Conservation (phyloP, 768 basidiomycete species). For the Boletus rubropictus region DNA sequence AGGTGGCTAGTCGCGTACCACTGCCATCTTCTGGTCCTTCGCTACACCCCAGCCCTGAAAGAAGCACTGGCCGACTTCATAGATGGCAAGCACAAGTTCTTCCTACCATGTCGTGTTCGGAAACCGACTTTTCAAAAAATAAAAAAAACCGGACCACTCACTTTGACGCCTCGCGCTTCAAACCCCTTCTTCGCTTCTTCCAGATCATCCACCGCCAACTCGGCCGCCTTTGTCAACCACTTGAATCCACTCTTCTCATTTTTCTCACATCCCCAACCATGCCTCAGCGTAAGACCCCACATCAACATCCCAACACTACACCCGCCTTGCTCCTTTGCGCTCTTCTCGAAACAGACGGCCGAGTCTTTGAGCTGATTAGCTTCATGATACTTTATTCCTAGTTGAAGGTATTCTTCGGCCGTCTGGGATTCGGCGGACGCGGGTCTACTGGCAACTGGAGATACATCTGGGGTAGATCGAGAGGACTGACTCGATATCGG, state of each 20-base stretch:
- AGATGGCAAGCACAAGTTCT: slow-evolving; percentile 83
- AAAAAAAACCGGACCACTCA: slow-evolving; percentile 19
- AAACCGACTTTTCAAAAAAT: not conserved
- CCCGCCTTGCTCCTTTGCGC: slow-evolving; percentile 68
- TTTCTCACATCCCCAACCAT: slow-evolving; percentile 84
- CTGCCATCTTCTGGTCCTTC: slow-evolving; percentile 87
- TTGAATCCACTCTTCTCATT: slow-evolving; percentile 75
- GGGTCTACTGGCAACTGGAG: slow-evolving; percentile 15
- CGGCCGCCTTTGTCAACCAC: slow-evolving; percentile 80
- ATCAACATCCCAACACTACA: slow-evolving; percentile 89
- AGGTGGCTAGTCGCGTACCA: slow-evolving; percentile 43
- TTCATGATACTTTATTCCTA: slow-evolving; percentile 76
- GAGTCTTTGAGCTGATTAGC: slow-evolving; percentile 64
- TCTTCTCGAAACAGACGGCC: slow-evolving; percentile 68
- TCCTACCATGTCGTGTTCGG: slow-evolving; percentile 34
- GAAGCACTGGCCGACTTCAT: slow-evolving; percentile 91
- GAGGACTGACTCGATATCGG: slow-evolving; percentile 30
- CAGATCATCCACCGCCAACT: slow-evolving; percentile 70
- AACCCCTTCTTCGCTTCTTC: slow-evolving; percentile 54
- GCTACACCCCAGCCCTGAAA: slow-evolving; percentile 87
- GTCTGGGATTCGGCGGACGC: slow-evolving; percentile 29
- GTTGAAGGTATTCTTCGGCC: slow-evolving; percentile 64
- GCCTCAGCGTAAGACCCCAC: slow-evolving; percentile 81
- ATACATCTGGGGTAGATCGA: slow-evolving; percentile 10
- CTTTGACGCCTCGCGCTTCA: slow-evolving; percentile 52